Base-by-base conservation (phyloP, 2,329 filamentous ascomycete genomes). In the Botrytis deweyae region DNA sequence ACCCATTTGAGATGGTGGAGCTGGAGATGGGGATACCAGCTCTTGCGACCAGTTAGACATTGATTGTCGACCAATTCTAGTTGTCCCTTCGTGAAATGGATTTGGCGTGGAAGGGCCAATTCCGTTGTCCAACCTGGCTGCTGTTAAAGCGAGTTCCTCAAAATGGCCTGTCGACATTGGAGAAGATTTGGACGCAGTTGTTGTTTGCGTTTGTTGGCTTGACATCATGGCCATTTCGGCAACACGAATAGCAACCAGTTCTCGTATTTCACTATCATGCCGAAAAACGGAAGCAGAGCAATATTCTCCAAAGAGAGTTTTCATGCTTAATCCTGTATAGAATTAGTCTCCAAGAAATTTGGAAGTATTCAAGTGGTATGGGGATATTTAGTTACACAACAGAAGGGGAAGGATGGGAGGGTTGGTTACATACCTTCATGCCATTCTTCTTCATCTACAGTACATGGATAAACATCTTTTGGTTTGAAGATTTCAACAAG, bases 401-500 rank as follows among this genome's bases (percentile, higher is more conserved):
- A 40, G 1, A 6, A 38, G 8, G 6, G 29, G 25, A 6, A n/a
- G 10, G 49, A n/a, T 3, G 12, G 12, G 12, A 55, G 49, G 12
- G 5, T 16, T 7, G 1, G 9, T 40, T 36, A 74, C 76, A 4
- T 70, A 10, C 83, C 82, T 75, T 90, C 84, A 42, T 84, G 83
- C 94, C 94, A 98, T 1, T 83, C 83, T 0, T 82, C 78, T 25
- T 87, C 82, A 75, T 93, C 87, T 2, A 92, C 89, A 0, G 94
- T 97, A 79, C 94, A 97, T 0, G 95, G 94, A 84, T 92, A 92
- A 3, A 98, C 85, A 78, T 98, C 94, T 64, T 84, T 88, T 0
- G 94, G 94, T 42, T 84, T 87, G 78, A 98, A 92, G 0, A 86
- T 85, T 4, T 85, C 81, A 1, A 97, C 85, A 0, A 98, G 83